These are phyloP conservation scores for Sophora flavescens DNA, from an alignment of 306 rosid species.

Conservation along the genomic window DNA sequence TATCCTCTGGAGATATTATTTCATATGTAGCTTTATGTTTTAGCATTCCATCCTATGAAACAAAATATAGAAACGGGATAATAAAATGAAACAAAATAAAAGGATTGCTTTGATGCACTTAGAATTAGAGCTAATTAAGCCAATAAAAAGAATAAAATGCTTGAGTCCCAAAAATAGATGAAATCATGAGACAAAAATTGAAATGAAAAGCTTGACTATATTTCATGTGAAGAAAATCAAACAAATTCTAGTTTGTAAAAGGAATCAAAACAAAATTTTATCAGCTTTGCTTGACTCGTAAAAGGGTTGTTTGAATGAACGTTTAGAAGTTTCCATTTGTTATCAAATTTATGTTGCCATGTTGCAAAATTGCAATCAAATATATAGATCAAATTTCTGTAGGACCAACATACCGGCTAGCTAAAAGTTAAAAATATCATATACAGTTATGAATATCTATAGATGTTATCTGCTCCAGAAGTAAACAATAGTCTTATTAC, in stretches of 20 bases:
- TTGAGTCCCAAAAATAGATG: not conserved
- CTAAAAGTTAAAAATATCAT: too few relatives aligned
- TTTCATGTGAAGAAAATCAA: not conserved
- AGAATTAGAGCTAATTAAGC: not conserved
- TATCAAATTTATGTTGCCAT: not conserved
- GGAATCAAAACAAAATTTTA: not conserved
- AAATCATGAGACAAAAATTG: not conserved
- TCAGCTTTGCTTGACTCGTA: not conserved
- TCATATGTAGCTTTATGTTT: slow-evolving; percentile 90
- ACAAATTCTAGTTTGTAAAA: not conserved
- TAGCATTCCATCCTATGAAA: slow-evolving; percentile 88
- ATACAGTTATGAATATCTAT: too few relatives aligned
- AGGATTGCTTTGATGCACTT: not conserved
- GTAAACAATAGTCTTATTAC: too few relatives aligned
- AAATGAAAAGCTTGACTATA: not conserved
- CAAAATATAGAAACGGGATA: not conserved
- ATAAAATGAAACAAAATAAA: not conserved
- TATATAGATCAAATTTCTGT: not conserved
- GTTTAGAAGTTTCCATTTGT: not conserved
- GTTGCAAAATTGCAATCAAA: not conserved
- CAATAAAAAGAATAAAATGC: not conserved
- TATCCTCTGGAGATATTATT: slow-evolving; percentile 86
- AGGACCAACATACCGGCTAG: too few relatives aligned
- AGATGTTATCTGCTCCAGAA: too few relatives aligned
- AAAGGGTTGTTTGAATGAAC: not conserved